Evolutionary conservation across 768 basidiomycete species (phyloP), one percentile per base, ranked within the genome.

Genomic region (Suillus brevipes): DNA sequence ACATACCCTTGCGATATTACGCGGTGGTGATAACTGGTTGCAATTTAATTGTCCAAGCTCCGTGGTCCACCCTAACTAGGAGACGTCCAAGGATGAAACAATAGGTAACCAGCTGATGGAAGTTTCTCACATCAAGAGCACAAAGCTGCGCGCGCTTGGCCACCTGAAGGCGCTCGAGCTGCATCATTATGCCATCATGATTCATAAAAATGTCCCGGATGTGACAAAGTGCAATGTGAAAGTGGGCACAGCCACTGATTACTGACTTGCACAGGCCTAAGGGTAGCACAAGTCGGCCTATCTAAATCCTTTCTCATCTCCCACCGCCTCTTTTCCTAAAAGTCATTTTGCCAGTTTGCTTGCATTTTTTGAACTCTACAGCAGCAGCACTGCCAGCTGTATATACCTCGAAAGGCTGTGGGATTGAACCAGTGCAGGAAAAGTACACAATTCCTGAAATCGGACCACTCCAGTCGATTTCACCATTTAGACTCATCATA

Each of bases 231-330:
- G 23, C 45, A 60, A 25, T 38, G 37, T 60, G 16, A 40, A 31
- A 50, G 7, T n/a, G 25, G 10, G 61, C 66, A 68, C 68, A 70
- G 75, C 74, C 74, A 74, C 71, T 38, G 60, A 71, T 74, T 68
- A 43, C 40, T 43, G 43, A 52, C 36, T 64, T 28, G 34, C 36
- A 9, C 64, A 66, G 31, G 31, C 31, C 2, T 4, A 31, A 31
- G 34, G 37, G 52, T 45, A 45, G 64, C 64, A 4, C 31, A 4
- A 23, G 58, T 61, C 31, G 20, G 20, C 25, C 61, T 53, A 28
- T 68, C 64, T 67, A 62, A 67, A 70, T 64, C 60, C 57, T 67
- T 23, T 70, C 68, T 61, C 68, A 62, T 55, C 69, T 65, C 62
- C 64, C 65, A 67, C 69, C 60, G 59, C 58, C 64, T 53, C 23